Conservation (phyloP, 2,329 filamentous ascomycete species). For the Pseudomassariella vexata region DNA sequence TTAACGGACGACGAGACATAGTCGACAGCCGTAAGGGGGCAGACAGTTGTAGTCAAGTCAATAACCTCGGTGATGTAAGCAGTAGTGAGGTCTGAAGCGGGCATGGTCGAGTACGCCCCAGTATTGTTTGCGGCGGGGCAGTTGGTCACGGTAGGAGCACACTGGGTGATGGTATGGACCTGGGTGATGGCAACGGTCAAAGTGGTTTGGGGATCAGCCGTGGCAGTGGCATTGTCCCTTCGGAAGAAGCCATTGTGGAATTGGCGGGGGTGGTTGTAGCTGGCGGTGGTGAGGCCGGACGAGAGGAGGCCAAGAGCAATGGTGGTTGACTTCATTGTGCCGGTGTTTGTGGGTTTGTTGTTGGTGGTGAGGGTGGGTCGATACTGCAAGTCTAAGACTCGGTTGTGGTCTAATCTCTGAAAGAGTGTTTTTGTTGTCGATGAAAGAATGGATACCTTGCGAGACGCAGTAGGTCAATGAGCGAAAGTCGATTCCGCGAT, state of each 20-base stretch:
- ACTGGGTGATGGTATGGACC: constrained; percentile 25
- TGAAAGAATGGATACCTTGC: constrained; percentile 25
- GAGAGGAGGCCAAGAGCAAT: constrained; percentile 25
- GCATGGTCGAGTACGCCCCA: constrained; percentile 4
- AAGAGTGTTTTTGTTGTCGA: constrained; percentile 22
- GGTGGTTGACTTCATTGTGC: constrained; percentile 27
- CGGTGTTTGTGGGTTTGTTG: constrained; percentile 4
- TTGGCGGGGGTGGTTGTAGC: constrained; percentile 24
- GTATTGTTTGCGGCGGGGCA: constrained; percentile 23
- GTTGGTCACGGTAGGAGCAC: constrained; percentile 27
- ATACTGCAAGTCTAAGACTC: constrained; percentile 12
- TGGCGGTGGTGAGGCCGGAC: constrained; percentile 24
- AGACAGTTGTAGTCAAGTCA: constrained; percentile 29
- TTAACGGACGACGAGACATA: constrained; percentile 24
- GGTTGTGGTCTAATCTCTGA: constrained; percentile 18
- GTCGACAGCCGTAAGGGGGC: constrained; percentile 26
- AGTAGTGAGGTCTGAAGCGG: constrained; percentile 10
- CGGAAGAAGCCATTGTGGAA: constrained; percentile 18
- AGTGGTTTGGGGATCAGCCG: constrained; percentile 18
- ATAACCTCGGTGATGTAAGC: constrained; percentile 28
- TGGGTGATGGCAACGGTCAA: constrained; percentile 24
- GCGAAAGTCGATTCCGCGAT: constrained; percentile 30
- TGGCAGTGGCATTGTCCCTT: constrained; percentile 19
- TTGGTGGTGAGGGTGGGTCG: too few relatives aligned
- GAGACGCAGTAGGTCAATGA: constrained; percentile 18